Evolutionary conservation across 176 grass and related monocot species (phyloP), one percentile per base, ranked within the genome.

Genomic region (Hordeum vulgare): DNA sequence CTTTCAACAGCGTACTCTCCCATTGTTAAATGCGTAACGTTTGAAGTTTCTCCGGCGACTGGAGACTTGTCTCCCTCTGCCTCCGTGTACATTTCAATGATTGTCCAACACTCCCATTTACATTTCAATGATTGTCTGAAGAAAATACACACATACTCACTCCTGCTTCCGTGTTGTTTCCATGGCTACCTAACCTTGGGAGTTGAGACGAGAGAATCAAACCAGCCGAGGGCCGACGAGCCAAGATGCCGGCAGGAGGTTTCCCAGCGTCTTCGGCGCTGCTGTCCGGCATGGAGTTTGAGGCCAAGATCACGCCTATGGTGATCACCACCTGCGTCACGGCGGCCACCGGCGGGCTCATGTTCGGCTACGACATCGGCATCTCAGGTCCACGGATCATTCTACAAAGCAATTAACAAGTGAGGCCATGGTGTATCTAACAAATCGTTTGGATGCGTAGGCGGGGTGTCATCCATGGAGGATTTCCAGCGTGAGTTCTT

Each of bases 251-350:
- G 80, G 90, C 90, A 18, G 94, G 91, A 88, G 94, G 89, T 20
- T 86, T 91, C 60, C 81, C 91, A 34, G 89, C 94, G 85, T 86
- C 60, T n/a, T n/a, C n/a, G n/a, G n/a, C n/a, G n/a, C n/a, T n/a
- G n/a, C n/a, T n/a, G 64, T 42, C 84, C 59, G 88, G 85, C 25
- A 68, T 54, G 31, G 84, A 97, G 73, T 92, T 91, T 2, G 94
- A 97, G 82, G 89, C 91, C 7, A 97, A 94, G 91, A 97, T 97
- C 67, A 97, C 94, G 74, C 91, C 94, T 23, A 85, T 94, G n/a
- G 87, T 97, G 24, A 26, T 97, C 69, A 81, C 94, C 67, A 94
- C 94, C 34, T 90, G 91, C 74, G 82, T 94, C 91, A 94, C 94
- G 41, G 70, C 70, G 70, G 70, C 70, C 25, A 73, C 41, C 41